A percentile compares a stretch with the other conserved stretches of the same genome.
Evolutionary conservation across 352 stramenopile species (phyloP).

Genomic region (Phytophthora quininea): DNA sequence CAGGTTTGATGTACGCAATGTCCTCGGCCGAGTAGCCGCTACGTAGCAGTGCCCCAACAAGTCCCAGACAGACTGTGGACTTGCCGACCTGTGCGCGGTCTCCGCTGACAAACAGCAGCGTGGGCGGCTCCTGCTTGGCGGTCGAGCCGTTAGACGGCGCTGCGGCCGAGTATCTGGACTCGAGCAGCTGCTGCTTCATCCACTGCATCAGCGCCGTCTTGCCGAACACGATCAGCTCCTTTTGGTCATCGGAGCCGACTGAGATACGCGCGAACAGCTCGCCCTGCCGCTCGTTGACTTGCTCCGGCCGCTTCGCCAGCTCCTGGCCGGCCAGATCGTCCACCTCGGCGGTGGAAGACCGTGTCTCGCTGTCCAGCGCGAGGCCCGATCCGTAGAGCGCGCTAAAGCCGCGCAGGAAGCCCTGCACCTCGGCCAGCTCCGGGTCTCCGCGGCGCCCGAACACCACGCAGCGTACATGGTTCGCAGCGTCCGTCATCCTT

Average conservation of each 20-base stretch:
- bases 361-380: slow-evolving; percentile 33
- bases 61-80: slow-evolving; percentile 94
- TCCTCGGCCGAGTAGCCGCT: slow-evolving; percentile 63
- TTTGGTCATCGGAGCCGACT: slow-evolving; percentile 17
- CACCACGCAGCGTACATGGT: slow-evolving; percentile 54
- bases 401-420: slow-evolving; percentile 59
- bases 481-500: slow-evolving; percentile 83
- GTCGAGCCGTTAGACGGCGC: neutral
- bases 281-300: slow-evolving; percentile 21
- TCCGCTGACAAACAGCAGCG: slow-evolving; percentile 78
- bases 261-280: slow-evolving; percentile 37
- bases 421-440: slow-evolving; percentile 31
- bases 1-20: slow-evolving; percentile 99
- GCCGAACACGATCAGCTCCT: slow-evolving; percentile 34
- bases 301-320: slow-evolving; percentile 15
- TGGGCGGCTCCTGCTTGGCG: slow-evolving; percentile 13
- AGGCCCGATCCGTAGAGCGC: slow-evolving; percentile 61
- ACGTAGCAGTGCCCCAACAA: slow-evolving; percentile 92
- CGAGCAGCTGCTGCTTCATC: slow-evolving; percentile 45
- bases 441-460: slow-evolving; percentile 34
- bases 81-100: slow-evolving; percentile 95
- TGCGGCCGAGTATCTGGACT: slow-evolving; percentile 25
- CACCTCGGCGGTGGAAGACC: slow-evolving; percentile 22
- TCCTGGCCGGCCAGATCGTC: slow-evolving; percentile 16
- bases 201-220: slow-evolving; percentile 35